Evolutionary conservation across 768 basidiomycete species (phyloP).

Genomic region (Pleurotus cornucopiae): DNA sequence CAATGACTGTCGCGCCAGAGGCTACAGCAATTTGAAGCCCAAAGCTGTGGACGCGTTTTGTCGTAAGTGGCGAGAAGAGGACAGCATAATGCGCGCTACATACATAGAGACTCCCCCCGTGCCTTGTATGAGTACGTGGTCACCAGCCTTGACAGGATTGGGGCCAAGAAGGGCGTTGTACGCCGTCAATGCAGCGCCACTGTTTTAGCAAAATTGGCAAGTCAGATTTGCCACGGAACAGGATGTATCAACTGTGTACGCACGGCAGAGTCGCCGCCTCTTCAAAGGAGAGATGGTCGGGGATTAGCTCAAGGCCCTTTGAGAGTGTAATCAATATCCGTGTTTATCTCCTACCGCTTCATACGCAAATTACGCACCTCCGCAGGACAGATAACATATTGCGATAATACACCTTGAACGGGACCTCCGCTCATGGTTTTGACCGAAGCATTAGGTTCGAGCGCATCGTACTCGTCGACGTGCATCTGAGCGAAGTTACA

Average conservation of each 20-base stretch:
- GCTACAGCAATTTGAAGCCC: conserved; percentile 59
- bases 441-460: conserved; percentile 25
- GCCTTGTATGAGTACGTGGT: conserved; percentile 51
- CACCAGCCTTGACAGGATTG: conserved; percentile 50
- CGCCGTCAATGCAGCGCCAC: conserved; percentile 60
- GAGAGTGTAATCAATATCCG: not conserved
- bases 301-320: conserved; percentile 47
- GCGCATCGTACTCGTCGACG: conserved; percentile 36
- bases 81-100: conserved; percentile 7
- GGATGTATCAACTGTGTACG: conserved; percentile 12
- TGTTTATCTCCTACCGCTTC: not conserved
- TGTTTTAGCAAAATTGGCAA: conserved; percentile 12
- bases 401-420: conserved; percentile 47
- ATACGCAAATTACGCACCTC: conserved; percentile 21
- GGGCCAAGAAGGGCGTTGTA: conserved; percentile 55
- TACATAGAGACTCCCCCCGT: conserved; percentile 56
- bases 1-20: conserved; percentile 60
- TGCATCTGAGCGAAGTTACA: conserved; percentile 49
- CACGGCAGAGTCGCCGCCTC: conserved; percentile 65
- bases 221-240: not conserved
- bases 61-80: not conserved
- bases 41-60: conserved; percentile 30
- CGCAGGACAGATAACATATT: conserved; percentile 49
- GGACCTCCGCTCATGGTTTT: conserved; percentile 36
- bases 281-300: conserved; percentile 54